These are phyloP conservation scores for Sphaerulina musiva DNA, from an alignment of 2,329 filamentous ascomycete genomes.

Conservation along the genomic window DNA sequence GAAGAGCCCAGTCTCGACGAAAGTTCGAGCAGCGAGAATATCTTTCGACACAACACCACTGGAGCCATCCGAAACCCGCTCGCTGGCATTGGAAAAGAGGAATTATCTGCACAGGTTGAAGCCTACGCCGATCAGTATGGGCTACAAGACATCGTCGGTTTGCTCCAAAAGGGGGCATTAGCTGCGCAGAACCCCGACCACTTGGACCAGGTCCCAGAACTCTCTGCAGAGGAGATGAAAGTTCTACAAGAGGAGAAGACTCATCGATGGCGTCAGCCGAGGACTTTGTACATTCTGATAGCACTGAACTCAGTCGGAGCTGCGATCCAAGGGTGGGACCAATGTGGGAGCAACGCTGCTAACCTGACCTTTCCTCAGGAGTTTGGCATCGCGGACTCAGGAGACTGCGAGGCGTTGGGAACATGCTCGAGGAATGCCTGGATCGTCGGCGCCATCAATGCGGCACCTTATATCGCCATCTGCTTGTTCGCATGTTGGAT, in stretches of 20 bases:
- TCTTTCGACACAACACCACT: not conserved
- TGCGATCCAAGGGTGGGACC: slow-evolving; percentile 29
- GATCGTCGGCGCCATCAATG: slow-evolving; percentile 41
- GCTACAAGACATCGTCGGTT: slow-evolving; percentile 39
- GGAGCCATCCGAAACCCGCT: slow-evolving; percentile 15
- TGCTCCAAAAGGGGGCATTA: slow-evolving; percentile 48
- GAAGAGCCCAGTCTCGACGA: not conserved
- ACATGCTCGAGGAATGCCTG: slow-evolving; percentile 16
- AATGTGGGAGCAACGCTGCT: slow-evolving; percentile 31
- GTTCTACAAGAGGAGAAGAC: slow-evolving; percentile 41
- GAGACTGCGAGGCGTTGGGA: not conserved
- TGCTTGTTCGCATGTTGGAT: slow-evolving; percentile 40
- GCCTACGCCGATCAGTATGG: slow-evolving; percentile 11
- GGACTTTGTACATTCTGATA: slow-evolving; percentile 44
- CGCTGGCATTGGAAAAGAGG: slow-evolving; percentile 6
- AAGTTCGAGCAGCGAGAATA: not conserved
- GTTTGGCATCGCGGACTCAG: slow-evolving; percentile 20
- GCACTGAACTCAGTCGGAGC: slow-evolving; percentile 15
- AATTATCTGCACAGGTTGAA: slow-evolving; percentile 11
- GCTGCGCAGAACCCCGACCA: slow-evolving; percentile 48
- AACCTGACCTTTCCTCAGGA: slow-evolving; percentile 27
- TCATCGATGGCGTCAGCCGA: slow-evolving; percentile 47
- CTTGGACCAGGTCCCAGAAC: slow-evolving; percentile 44
- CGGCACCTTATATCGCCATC: slow-evolving; percentile 43
- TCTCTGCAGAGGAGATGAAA: slow-evolving; percentile 41